Evolutionary conservation across 208 protist genomes (phyloP).

Genomic region (Acanthamoeba royreba): DNA sequence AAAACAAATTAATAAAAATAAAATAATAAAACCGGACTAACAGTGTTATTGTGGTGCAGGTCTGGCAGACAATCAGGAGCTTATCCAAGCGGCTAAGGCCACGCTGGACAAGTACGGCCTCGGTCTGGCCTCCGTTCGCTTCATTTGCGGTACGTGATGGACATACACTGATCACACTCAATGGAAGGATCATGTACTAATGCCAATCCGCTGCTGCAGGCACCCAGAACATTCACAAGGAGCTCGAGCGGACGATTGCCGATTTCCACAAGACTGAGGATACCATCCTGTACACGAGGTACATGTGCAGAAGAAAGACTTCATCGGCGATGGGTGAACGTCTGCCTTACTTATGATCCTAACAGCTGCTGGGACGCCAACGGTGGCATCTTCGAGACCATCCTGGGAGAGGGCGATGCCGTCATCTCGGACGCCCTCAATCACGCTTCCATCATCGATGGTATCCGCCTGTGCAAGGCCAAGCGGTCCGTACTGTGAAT

Average conservation of each 20-base stretch:
- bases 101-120: conserved; percentile 81
- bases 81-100: conserved; percentile 81
- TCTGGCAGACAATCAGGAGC: conserved; percentile 64
- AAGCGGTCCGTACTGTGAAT: conserved; percentile 47
- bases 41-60: not conserved
- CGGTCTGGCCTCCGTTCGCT: conserved; percentile 84
- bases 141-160: conserved; percentile 83
- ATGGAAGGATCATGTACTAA: too few species aligned
- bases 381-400: conserved; percentile 85
- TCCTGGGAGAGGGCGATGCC: conserved; percentile 80
- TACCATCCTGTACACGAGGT: conserved; percentile 83
- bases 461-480: conserved; percentile 86
- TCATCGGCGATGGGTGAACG: too few species aligned
- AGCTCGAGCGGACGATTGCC: conserved; percentile 80
- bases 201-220: not conserved
- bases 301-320: not conserved
- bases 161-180: too few species aligned
- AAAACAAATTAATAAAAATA: too few species aligned
- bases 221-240: conserved; percentile 83
- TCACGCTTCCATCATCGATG: conserved; percentile 90
- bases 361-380: conserved; percentile 88
- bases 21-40: too few species aligned
- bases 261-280: conserved; percentile 82
- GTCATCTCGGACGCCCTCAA: conserved; percentile 85
- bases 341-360: too few species aligned